Conservation (phyloP, 2,329 filamentous ascomycete genomes). For the Calonectria pteridis region DNA sequence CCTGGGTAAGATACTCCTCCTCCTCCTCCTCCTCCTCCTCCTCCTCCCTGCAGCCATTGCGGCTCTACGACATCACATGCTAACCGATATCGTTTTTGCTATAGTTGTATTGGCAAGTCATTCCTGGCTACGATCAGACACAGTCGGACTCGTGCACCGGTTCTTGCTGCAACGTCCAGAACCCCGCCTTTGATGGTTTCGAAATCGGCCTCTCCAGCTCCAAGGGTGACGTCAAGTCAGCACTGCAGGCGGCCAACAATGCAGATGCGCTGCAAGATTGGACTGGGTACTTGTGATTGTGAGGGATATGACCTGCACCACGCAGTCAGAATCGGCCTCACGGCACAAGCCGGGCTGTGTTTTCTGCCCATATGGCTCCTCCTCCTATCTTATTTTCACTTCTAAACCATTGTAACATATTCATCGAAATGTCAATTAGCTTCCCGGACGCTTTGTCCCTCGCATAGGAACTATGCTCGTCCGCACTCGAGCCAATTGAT, state of each 20-base stretch:
- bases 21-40: too few species aligned
- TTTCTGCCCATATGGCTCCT: not conserved
- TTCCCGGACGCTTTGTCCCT: not conserved
- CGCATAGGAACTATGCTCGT: not conserved
- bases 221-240: not conserved
- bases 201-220: slow-evolving; percentile 1
- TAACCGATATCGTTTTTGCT: not conserved
- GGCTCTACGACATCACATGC: not conserved
- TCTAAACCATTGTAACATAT: not conserved
- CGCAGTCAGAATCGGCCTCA: not conserved
- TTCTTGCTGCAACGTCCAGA: not conserved
- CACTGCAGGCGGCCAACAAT: not conserved
- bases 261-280: not conserved
- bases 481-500: not conserved
- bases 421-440: not conserved
- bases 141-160: not conserved
- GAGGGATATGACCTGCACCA: not conserved
- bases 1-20: not conserved
- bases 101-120: not conserved
- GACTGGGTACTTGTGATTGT: not conserved
- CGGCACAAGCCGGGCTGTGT: not conserved
- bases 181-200: slow-evolving; percentile 1
- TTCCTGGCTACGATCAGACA: not conserved
- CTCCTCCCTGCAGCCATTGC: too few species aligned
- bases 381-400: not conserved